phyloP scores from a whole-genome alignment of 73 alveolate genomes.

The Symbiodinium natans region DNA sequence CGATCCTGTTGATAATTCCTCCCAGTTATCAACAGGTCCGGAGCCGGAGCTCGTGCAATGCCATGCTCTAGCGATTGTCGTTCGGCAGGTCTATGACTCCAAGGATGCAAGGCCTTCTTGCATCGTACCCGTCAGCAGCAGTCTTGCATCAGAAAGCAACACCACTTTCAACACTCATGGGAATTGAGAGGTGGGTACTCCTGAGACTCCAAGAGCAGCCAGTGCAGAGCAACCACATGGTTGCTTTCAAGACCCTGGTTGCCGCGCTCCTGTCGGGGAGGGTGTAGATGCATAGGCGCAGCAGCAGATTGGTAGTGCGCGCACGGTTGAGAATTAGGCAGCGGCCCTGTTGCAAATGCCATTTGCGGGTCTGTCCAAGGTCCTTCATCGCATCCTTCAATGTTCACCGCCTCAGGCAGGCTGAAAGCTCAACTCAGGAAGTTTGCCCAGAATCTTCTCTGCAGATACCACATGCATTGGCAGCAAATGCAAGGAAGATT shows the following conservation, averaged over 20 bases:
- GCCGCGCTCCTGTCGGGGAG: background rate
- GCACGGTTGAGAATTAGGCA: background rate
- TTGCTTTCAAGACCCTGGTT: slow-evolving; percentile 80
- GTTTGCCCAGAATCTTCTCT: too few species aligned
- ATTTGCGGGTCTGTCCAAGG: background rate
- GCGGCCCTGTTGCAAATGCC: background rate
- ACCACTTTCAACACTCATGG: too few species aligned
- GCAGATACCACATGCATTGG: too few species aligned
- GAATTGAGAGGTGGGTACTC: slow-evolving; percentile 45
- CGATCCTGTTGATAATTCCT: too few species aligned
- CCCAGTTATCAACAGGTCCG: too few species aligned
- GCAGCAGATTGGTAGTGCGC: background rate
- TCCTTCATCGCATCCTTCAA: slow-evolving; percentile 48
- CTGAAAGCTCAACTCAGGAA: too few species aligned
- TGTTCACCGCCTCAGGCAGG: slow-evolving; percentile 10
- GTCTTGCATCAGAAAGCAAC: background rate
- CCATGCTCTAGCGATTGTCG: too few species aligned
- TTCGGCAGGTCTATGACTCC: background rate
- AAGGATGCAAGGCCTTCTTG: background rate
- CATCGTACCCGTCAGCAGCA: too few species aligned
- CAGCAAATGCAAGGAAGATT: too few species aligned
- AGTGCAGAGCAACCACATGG: slow-evolving; percentile 27
- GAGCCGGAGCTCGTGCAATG: too few species aligned
- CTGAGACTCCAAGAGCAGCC: slow-evolving; percentile 53
- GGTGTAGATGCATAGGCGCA: background rate